A percentile compares a stretch with the other conserved stretches of the same genome.
These are phyloP conservation scores for Microthyrium microscopicum DNA, from an alignment of 2,329 filamentous ascomycete species.

Conservation along the genomic window DNA sequence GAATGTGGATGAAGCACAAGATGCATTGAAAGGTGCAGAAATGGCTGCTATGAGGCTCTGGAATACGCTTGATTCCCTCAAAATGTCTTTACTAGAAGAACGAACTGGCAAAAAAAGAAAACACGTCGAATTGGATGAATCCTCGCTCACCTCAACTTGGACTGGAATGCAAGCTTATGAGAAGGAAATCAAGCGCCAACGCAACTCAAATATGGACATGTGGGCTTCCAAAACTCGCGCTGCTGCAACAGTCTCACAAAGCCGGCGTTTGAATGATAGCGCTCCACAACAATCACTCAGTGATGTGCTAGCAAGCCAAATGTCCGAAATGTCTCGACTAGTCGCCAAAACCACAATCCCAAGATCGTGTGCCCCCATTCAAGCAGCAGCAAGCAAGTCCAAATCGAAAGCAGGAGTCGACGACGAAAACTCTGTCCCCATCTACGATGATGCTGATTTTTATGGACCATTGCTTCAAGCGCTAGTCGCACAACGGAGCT, in stretches of 20 bases:
- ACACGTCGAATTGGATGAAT: slow-evolving; percentile 31
- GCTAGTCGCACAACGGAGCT: slow-evolving; percentile 74
- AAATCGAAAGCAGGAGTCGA: slow-evolving; percentile 29
- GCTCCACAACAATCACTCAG: slow-evolving; percentile 44
- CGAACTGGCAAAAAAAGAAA: slow-evolving; percentile 45
- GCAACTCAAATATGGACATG: slow-evolving; percentile 64
- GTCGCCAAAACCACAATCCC: slow-evolving; percentile 53
- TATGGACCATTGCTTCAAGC: slow-evolving; percentile 89
- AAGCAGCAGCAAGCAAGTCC: slow-evolving; percentile 38
- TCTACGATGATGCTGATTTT: slow-evolving; percentile 91
- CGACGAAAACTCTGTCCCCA: slow-evolving; percentile 17
- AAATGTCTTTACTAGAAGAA: slow-evolving; percentile 39
- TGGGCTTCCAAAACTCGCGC: slow-evolving; percentile 72
- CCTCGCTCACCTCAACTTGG: slow-evolving; percentile 54
- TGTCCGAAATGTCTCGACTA: slow-evolving; percentile 48
- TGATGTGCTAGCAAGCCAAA: slow-evolving; percentile 51
- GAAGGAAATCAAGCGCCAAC: slow-evolving; percentile 37
- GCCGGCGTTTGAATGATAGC: slow-evolving; percentile 40
- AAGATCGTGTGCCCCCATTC: slow-evolving; percentile 59
- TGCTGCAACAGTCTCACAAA: slow-evolving; percentile 37
- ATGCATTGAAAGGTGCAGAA: slow-evolving; percentile 60
- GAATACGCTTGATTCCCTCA: slow-evolving; percentile 59
- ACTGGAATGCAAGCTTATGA: slow-evolving; percentile 52
- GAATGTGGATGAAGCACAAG: slow-evolving; percentile 21
- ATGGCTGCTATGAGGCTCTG: slow-evolving; percentile 71